These are phyloP conservation scores for Mycena vitilis DNA, from an alignment of 768 basidiomycete genomes.

Conservation along the genomic window DNA sequence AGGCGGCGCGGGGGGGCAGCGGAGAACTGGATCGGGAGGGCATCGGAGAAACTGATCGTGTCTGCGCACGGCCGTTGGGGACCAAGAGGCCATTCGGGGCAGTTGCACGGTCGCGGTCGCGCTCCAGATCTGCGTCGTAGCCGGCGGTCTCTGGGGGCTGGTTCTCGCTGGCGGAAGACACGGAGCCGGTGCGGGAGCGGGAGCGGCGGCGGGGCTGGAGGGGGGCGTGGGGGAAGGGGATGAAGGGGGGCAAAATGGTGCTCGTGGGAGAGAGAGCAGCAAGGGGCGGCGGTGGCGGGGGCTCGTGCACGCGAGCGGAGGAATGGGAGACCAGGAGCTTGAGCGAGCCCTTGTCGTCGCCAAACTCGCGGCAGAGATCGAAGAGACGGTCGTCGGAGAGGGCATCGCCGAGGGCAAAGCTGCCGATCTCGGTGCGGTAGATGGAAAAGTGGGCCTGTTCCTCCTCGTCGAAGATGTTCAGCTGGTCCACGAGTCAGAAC, in stretches of 20 bases:
- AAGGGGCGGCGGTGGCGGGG: slow-evolving; percentile 46
- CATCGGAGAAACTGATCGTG: slow-evolving; percentile 52
- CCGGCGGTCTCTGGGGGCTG: slow-evolving; percentile 64
- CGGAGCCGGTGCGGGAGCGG: slow-evolving; percentile 73
- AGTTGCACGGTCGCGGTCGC: slow-evolving; percentile 51
- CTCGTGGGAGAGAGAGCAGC: slow-evolving; percentile 49
- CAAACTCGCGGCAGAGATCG: slow-evolving; percentile 75
- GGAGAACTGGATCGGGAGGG: slow-evolving; percentile 47
- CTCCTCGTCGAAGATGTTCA: slow-evolving; percentile 88
- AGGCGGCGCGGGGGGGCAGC: slow-evolving; percentile 47
- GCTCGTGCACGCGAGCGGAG: slow-evolving; percentile 70
- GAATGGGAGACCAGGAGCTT: slow-evolving; percentile 85
- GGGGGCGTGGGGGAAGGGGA: slow-evolving; percentile 52
- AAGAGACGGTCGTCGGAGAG: slow-evolving; percentile 78
- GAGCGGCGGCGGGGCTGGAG: slow-evolving; percentile 63
- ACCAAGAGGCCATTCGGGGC: slow-evolving; percentile 38
- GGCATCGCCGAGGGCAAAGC: slow-evolving; percentile 78
- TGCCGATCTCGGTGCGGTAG: slow-evolving; percentile 89
- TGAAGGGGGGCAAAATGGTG: slow-evolving; percentile 65
- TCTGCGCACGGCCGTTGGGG: slow-evolving; percentile 45
- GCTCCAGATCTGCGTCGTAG: slow-evolving; percentile 81
- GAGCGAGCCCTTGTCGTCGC: slow-evolving; percentile 83
- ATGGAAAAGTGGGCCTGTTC: slow-evolving; percentile 78
- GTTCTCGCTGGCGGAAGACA: slow-evolving; percentile 77
- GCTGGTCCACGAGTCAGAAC: slow-evolving; percentile 52